Evolutionary conservation across 2,329 filamentous ascomycete species (phyloP).

Genomic region (Geosmithia flava): DNA sequence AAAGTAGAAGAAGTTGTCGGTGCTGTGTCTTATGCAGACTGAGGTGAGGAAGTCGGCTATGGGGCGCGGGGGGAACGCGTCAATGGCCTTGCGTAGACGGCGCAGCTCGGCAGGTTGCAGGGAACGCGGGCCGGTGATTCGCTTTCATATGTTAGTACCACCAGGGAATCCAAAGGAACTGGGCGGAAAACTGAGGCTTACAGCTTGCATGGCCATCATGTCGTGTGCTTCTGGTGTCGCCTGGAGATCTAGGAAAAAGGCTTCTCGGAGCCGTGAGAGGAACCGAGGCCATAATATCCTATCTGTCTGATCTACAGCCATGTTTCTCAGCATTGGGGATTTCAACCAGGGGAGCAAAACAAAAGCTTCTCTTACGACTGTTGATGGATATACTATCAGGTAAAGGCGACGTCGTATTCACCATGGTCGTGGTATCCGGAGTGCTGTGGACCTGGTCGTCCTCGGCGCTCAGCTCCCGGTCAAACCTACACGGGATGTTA

Average conservation of each 20-base stretch:
- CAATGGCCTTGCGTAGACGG: slow-evolving; percentile 10
- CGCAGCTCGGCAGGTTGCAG: slow-evolving; percentile 7
- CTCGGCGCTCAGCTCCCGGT: slow-evolving; percentile 1
- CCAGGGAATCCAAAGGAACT: too few species aligned
- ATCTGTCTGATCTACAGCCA: slow-evolving; percentile 8
- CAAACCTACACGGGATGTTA: slow-evolving; percentile 10
- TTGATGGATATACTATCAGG: neutral
- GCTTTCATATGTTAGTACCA: too few species aligned
- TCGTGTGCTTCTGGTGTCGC: slow-evolving; percentile 7
- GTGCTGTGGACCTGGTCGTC: neutral
- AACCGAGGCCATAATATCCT: slow-evolving; percentile 14
- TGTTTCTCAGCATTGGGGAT: neutral
- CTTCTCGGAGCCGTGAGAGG: slow-evolving; percentile 10
- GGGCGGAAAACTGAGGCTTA: neutral
- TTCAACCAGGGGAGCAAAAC: neutral
- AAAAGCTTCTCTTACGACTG: neutral
- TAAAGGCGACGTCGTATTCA: slow-evolving; percentile 1
- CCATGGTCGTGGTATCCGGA: neutral
- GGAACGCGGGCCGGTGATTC: slow-evolving; percentile 4
- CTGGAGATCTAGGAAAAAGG: slow-evolving; percentile 13
- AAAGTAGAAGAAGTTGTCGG: slow-evolving; percentile 16
- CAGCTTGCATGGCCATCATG: slow-evolving; percentile 8
- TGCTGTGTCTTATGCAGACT: slow-evolving; percentile 13
- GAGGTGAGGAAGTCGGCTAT: slow-evolving; percentile 15
- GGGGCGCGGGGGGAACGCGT: slow-evolving; percentile 10